A percentile compares a stretch with the other conserved stretches of the same genome.
Evolutionary conservation across 371 early-diverging fungal species (phyloP).

Genomic region (Syncephalastrum sp.): DNA sequence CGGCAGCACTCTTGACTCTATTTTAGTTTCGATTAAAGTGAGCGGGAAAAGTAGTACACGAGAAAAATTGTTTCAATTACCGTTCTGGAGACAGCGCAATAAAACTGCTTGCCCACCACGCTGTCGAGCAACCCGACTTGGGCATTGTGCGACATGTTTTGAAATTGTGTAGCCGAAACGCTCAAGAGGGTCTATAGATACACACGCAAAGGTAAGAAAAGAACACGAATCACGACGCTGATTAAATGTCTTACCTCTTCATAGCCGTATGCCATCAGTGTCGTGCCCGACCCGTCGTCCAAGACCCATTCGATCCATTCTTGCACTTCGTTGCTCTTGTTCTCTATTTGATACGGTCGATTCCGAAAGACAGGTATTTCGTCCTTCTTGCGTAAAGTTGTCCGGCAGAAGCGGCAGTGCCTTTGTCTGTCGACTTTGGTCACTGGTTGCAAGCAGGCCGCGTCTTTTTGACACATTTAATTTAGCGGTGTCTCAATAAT

Average conservation of each 20-base stretch:
- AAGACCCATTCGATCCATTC: slow-evolving; percentile 42
- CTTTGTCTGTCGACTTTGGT: neutral
- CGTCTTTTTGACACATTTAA: slow-evolving; percentile 10
- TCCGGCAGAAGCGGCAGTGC: no score
- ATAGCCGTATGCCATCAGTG: slow-evolving; percentile 28
- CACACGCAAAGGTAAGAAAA: neutral
- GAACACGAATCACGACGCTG: neutral
- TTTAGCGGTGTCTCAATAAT: no score
- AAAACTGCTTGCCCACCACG: slow-evolving; percentile 33
- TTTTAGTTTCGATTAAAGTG: neutral
- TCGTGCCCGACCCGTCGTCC: slow-evolving; percentile 34
- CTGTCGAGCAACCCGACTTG: slow-evolving; percentile 34
- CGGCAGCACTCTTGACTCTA: slow-evolving; percentile 14
- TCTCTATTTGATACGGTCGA: no score
- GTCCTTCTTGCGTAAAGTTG: no score
- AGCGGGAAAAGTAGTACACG: no score
- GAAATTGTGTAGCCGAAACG: slow-evolving; percentile 31
- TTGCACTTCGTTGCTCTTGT: slow-evolving; percentile 6
- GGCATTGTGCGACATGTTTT: slow-evolving; percentile 26
- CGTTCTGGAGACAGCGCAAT: slow-evolving; percentile 28
- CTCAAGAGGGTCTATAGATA: slow-evolving; percentile 21
- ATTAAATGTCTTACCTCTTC: slow-evolving; percentile 35
- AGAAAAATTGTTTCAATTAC: slow-evolving; percentile 18
- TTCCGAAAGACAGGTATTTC: no score
- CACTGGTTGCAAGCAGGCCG: slow-evolving; percentile 20